Evolutionary conservation across 2,329 filamentous ascomycete genomes (phyloP), one percentile per base, ranked within the genome.

Genomic region (Neofusicoccum laricinum): DNA sequence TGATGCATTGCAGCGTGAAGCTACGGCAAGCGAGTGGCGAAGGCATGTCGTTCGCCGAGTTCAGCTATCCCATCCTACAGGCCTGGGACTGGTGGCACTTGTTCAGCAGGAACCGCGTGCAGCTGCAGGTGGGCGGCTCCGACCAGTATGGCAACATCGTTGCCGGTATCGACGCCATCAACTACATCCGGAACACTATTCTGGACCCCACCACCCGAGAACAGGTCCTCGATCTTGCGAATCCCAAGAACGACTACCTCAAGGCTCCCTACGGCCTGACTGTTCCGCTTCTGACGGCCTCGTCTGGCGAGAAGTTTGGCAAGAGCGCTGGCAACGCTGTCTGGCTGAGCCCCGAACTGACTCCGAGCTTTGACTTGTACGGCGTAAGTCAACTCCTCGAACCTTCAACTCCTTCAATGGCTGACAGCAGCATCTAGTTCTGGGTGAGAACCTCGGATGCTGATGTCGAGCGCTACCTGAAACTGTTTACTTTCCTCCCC

Each of bases 131-230:
- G 61, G 95, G 95, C 65, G 95, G 95, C 43, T 93, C 93, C 6
- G 95, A 99, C 74, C 95, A 99, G 79, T 98, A 90, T 74, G 95
- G 95, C 67, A 99, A 99, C 78, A 98, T 99, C 68, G 85, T 96
- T 32, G 88, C 93, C 12, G 95, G 95, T 55, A 89, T 95, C 72
- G 92, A 97, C 66, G 86, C 90, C 2, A 85, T 98, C 71, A 94
- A 93, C 76, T 83, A 88, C 63, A 88, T 94, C 85, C 89, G 62
- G 84, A 84, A 46, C 80, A 77, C 53, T 83, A 88, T 65, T 80
- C 84, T 7, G 0, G 63, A 64, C 11, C 63, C 63, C 15, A 45
- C 17, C 0, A 4, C 46, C 25, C n/a, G 25, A 3, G 73, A 72
- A 66, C 69, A 72, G 5, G 61, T 69, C 11, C 63, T 67, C 40